These are phyloP conservation scores for Letharia lupina DNA, from an alignment of 495 filamentous ascomycete species.

Conservation along the genomic window DNA sequence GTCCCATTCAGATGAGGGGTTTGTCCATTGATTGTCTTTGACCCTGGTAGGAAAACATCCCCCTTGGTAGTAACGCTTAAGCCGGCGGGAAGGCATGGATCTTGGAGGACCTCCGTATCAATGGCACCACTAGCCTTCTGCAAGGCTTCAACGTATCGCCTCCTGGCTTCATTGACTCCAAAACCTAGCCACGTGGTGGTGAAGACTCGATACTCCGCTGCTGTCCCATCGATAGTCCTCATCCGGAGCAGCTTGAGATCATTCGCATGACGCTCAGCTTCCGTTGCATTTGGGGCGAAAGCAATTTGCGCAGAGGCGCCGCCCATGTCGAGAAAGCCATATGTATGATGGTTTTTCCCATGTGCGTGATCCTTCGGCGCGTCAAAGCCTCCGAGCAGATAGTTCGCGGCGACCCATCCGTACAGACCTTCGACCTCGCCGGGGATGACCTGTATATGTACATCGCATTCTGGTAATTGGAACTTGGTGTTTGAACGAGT, in stretches of 20 bases:
- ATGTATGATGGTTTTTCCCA: constrained; percentile 88
- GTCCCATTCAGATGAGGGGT: constrained; percentile 63
- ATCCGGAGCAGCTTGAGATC: constrained; percentile 81
- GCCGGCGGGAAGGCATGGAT: constrained; percentile 83
- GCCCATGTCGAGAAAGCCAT: constrained; percentile 97
- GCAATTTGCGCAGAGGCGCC: constrained; percentile 96
- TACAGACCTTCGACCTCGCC: constrained; percentile 97
- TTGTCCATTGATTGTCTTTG: constrained; percentile 47
- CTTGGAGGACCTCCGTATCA: constrained; percentile 60
- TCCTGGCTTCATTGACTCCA: constrained; percentile 83
- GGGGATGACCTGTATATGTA: constrained; percentile 90
- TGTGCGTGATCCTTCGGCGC: constrained; percentile 61
- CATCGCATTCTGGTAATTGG: constrained; percentile 75
- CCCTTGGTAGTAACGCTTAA: constrained; percentile 52
- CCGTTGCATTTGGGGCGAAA: constrained; percentile 89
- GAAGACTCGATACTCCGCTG: constrained; percentile 79
- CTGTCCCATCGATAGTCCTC: constrained; percentile 66
- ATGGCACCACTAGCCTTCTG: constrained; percentile 47
- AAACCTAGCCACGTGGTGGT: constrained; percentile 96
- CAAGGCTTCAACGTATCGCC: constrained; percentile 67
- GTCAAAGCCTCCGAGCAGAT: constrained; percentile 89
- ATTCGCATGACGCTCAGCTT: constrained; percentile 80
- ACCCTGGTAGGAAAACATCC: constrained; percentile 32
- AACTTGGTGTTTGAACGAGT: constrained; percentile 72
- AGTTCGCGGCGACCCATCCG: constrained; percentile 99